Conservation (phyloP, 192 early-diverging fungal species). For the Rhizophagus sp. region DNA sequence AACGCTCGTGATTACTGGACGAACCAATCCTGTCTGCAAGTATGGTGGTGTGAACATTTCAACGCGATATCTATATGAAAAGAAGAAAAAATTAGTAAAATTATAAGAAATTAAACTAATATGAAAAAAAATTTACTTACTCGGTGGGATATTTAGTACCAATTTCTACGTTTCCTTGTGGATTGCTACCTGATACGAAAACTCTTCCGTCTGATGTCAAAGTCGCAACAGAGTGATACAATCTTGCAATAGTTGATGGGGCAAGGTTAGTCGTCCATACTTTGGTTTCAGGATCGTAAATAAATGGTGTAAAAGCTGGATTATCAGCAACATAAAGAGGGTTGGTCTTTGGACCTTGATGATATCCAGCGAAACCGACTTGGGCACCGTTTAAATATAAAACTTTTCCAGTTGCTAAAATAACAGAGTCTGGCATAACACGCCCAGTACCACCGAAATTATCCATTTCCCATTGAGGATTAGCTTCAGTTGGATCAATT, state of each 20-base stretch:
- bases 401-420: slow-evolving; percentile 54
- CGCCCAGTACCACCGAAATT: slow-evolving; percentile 43
- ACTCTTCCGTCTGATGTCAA: slow-evolving; percentile 45
- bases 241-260: slow-evolving; percentile 46
- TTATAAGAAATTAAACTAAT: not conserved
- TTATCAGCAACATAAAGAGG: slow-evolving; percentile 25
- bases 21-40: slow-evolving; percentile 3
- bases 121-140: slow-evolving; percentile 23
- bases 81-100: slow-evolving; percentile 25
- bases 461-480: slow-evolving; percentile 57
- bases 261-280: slow-evolving; percentile 29
- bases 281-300: slow-evolving; percentile 53
- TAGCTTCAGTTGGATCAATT: slow-evolving; percentile 43
- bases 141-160: slow-evolving; percentile 46
- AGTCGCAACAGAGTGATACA: slow-evolving; percentile 64
- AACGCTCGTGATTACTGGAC: not conserved
- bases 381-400: slow-evolving; percentile 62
- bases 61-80: slow-evolving; percentile 47
- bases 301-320: slow-evolving; percentile 50
- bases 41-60: slow-evolving; percentile 58
- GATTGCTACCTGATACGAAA: slow-evolving; percentile 42
- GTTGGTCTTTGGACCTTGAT: slow-evolving; percentile 9
- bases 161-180: slow-evolving; percentile 28
- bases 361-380: slow-evolving; percentile 56
- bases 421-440: slow-evolving; percentile 56